Evolutionary conservation across 1,139 yeast genomes (phyloP).

Genomic region (Geotrichum klebahnii): DNA sequence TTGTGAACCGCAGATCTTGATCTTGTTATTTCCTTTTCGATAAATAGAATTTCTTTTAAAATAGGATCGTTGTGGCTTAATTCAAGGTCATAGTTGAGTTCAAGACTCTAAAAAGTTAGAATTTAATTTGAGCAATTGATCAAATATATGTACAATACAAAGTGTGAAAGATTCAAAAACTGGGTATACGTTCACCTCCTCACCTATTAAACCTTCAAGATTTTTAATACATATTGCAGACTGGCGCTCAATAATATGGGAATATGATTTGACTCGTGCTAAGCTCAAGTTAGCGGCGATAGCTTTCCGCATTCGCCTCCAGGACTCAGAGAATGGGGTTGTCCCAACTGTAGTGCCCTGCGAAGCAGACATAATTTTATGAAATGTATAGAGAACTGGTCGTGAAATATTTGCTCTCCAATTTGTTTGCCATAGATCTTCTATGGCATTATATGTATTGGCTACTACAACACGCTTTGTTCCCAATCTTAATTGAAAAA

Average conservation of each 20-base stretch:
- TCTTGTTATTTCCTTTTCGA: slow-evolving; percentile 61
- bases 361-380: slow-evolving; percentile 56
- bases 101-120: slow-evolving; percentile 41
- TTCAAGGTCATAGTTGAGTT: slow-evolving; percentile 57
- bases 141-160: slow-evolving; percentile 9
- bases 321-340: slow-evolving; percentile 61
- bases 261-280: slow-evolving; percentile 36
- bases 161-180: slow-evolving; percentile 54
- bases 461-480: slow-evolving; percentile 55
- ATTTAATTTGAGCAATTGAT: background rate
- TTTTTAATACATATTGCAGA: slow-evolving; percentile 33
- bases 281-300: slow-evolving; percentile 51
- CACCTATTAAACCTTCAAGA: slow-evolving; percentile 13
- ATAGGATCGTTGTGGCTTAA: slow-evolving; percentile 43
- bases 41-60: slow-evolving; percentile 54
- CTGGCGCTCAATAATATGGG: slow-evolving; percentile 47
- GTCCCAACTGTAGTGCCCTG: slow-evolving; percentile 68
- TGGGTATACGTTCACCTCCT: slow-evolving; percentile 45
- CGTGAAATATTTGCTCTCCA: slow-evolving; percentile 59
- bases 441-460: slow-evolving; percentile 55
- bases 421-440: slow-evolving; percentile 52
- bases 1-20: slow-evolving; percentile 63
- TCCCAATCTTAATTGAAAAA: slow-evolving; percentile 62
- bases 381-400: slow-evolving; percentile 66
- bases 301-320: slow-evolving; percentile 51